phyloP scores from a whole-genome alignment of 2,329 filamentous ascomycete genomes.

The Colletotrichum lentis region DNA sequence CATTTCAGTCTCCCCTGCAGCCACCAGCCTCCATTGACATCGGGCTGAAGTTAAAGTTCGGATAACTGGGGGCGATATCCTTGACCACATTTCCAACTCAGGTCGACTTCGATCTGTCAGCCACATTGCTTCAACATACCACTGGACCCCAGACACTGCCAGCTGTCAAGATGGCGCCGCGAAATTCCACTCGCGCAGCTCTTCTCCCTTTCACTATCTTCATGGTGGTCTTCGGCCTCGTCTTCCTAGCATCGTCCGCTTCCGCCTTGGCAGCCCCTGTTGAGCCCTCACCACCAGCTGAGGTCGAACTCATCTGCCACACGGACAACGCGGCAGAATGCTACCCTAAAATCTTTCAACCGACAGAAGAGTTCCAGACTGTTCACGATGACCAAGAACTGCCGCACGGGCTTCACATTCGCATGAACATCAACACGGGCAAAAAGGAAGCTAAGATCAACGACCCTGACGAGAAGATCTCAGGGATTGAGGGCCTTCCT shows the following conservation, averaged over 20 bases:
- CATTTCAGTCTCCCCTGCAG: neutral
- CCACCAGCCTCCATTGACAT: neutral
- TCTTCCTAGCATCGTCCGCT: constrained; percentile 19
- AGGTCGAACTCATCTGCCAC: constrained; percentile 71
- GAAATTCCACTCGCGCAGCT: neutral
- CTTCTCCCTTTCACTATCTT: constrained; percentile 21
- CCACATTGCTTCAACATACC: neutral
- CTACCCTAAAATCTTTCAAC: constrained; percentile 70
- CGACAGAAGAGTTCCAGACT: constrained; percentile 70
- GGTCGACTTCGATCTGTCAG: neutral
- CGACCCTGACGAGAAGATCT: constrained; percentile 60
- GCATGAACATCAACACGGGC: constrained; percentile 70
- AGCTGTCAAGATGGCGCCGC: constrained; percentile 21
- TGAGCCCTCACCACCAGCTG: constrained; percentile 46
- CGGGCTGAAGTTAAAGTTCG: neutral
- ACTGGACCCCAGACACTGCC: neutral
- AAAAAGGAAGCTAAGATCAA: constrained; percentile 72
- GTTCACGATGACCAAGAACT: constrained; percentile 72
- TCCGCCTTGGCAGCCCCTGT: constrained; percentile 24
- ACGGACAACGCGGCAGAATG: constrained; percentile 67
- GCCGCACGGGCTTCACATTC: constrained; percentile 71
- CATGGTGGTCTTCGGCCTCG: constrained; percentile 28
- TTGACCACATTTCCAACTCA: neutral
- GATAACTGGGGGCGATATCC: neutral
- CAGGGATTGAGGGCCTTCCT: constrained; percentile 59